Evolutionary conservation across 495 filamentous ascomycete species (phyloP).

Genomic region (Filosporella fistucella): DNA sequence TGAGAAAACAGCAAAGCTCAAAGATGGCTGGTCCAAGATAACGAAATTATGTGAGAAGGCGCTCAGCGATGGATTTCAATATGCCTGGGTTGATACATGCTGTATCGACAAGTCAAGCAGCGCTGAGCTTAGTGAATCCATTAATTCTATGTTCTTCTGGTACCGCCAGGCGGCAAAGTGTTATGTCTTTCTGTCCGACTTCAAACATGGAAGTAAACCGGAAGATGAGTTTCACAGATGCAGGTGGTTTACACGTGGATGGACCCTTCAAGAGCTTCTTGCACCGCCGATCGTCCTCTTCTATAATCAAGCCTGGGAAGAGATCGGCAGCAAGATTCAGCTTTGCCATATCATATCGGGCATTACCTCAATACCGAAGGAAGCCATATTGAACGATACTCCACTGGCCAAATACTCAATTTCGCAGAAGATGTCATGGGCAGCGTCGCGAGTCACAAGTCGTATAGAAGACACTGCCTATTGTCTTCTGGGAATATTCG

Average conservation of each 20-base stretch:
- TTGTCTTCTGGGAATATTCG: background rate
- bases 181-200: slow-evolving; percentile 8
- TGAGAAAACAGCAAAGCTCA: background rate
- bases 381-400: background rate
- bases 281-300: slow-evolving; percentile 20
- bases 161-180: slow-evolving; percentile 19
- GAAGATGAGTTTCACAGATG: background rate
- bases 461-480: background rate
- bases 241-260: slow-evolving; percentile 32
- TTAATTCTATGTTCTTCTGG: slow-evolving; percentile 24
- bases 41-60: slow-evolving; percentile 22
- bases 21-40: slow-evolving; percentile 11
- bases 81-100: slow-evolving; percentile 40
- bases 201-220: background rate
- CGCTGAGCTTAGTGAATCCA: slow-evolving; percentile 5
- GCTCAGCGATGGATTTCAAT: slow-evolving; percentile 16
- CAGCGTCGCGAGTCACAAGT: background rate
- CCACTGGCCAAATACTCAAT: background rate
- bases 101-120: slow-evolving; percentile 24
- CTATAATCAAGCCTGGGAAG: background rate
- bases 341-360: background rate
- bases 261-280: slow-evolving; percentile 37
- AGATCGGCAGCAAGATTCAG: background rate
- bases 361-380: background rate
- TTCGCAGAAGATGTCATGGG: background rate